These are phyloP conservation scores for Amphirosellinia nigrospora DNA, from an alignment of 495 filamentous ascomycete species.

Conservation along the genomic window DNA sequence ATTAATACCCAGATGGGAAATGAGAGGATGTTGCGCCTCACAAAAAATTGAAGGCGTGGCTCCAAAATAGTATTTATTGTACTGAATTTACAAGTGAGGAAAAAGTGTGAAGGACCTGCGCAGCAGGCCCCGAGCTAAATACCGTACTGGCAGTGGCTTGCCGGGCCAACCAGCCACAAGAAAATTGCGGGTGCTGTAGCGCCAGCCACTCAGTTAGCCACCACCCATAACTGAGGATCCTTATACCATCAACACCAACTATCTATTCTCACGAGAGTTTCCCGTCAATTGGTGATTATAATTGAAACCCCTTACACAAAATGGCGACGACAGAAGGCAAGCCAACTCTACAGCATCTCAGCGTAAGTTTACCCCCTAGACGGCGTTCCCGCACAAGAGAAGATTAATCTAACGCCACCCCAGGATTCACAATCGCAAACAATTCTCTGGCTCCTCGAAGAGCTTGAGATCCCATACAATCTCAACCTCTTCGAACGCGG, in stretches of 20 bases:
- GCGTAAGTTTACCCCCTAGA: slow-evolving; percentile 14
- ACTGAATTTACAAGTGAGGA: no score
- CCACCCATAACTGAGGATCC: no score
- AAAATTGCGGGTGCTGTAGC: no score
- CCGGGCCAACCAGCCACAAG: no score
- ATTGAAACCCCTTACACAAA: background rate
- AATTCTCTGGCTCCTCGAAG: slow-evolving; percentile 47
- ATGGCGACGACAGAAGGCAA: slow-evolving; percentile 27
- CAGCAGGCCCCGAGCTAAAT: no score
- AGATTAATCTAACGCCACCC: background rate
- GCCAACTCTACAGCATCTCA: slow-evolving; percentile 32
- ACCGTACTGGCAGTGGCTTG: no score
- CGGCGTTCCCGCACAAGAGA: background rate
- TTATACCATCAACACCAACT: background rate
- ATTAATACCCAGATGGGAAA: no score
- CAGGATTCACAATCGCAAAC: slow-evolving; percentile 45
- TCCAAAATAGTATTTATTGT: no score
- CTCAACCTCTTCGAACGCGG: slow-evolving; percentile 39
- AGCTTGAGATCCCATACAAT: slow-evolving; percentile 46
- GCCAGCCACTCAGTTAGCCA: no score
- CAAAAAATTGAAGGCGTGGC: no score
- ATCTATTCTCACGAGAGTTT: background rate
- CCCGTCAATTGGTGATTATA: background rate
- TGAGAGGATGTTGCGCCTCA: no score
- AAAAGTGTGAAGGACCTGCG: no score